Percentiles rank a stretch among this genome's conserved stretches.
These are phyloP conservation scores for Pseudoturritis turrita DNA, from an alignment of 345 rosid species.

Conservation along the genomic window DNA sequence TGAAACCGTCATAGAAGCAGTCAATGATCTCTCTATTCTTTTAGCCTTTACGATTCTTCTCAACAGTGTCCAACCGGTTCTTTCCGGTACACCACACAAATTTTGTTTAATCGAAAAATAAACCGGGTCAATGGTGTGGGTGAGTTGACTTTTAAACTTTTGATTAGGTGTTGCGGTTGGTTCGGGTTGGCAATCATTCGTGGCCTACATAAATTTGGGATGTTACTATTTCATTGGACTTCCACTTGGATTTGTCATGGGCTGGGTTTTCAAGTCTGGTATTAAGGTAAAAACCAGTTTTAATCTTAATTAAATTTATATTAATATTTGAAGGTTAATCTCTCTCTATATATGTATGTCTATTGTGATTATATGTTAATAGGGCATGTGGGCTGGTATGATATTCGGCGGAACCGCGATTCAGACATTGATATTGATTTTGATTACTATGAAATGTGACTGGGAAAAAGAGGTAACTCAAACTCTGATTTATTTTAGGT, in stretches of 20 bases:
- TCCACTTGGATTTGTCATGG: constrained; percentile 59
- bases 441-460: constrained; percentile 37
- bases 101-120: neutral
- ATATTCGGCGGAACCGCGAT: constrained; percentile 56
- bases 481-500: neutral
- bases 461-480: constrained; percentile 55
- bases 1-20: neutral
- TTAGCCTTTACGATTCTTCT: neutral
- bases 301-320: neutral
- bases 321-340: neutral
- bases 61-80: constrained; percentile 15
- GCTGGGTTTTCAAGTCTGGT: constrained; percentile 51
- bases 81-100: neutral
- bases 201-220: constrained; percentile 60
- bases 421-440: constrained; percentile 49
- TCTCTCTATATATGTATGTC: neutral
- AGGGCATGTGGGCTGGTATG: constrained; percentile 86
- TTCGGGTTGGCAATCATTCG: constrained; percentile 63
- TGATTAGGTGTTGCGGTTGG: constrained; percentile 69
- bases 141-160: neutral
- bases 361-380: neutral
- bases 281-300: constrained; percentile 34
- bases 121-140: neutral
- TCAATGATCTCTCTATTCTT: constrained; percentile 6
- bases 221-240: constrained; percentile 63